Evolutionary conservation across 352 stramenopile genomes (phyloP).

Genomic region (Phytophthora boehmeriae): DNA sequence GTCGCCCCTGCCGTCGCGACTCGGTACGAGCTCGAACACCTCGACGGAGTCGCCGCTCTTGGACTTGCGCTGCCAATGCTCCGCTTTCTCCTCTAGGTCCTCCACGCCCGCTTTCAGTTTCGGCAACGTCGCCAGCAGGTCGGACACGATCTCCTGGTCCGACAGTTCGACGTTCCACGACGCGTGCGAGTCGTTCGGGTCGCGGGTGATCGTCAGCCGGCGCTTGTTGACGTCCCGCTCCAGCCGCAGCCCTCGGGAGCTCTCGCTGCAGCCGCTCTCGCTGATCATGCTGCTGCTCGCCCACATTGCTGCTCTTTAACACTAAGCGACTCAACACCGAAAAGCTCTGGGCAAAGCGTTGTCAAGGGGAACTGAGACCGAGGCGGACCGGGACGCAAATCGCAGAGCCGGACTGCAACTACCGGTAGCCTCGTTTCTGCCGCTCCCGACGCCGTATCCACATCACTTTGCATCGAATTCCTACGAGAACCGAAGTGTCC

Average conservation of each 20-base stretch:
- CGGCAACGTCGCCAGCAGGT: conserved; percentile 47
- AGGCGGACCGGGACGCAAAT: conserved; percentile 3
- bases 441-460: background rate
- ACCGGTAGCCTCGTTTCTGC: conserved; percentile 13
- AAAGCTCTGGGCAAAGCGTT: conserved; percentile 5
- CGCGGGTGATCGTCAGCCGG: conserved; percentile 30
- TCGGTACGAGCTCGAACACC: conserved; percentile 51
- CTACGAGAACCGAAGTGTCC: too few relatives aligned
- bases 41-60: conserved; percentile 55
- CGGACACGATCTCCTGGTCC: conserved; percentile 49
- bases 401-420: conserved; percentile 26
- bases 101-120: conserved; percentile 51
- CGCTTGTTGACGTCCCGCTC: conserved; percentile 24
- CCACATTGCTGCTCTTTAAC: conserved; percentile 25
- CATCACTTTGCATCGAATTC: conserved; percentile 5
- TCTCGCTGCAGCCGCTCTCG: conserved; percentile 33
- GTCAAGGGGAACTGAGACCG: conserved; percentile 26
- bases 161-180: conserved; percentile 32
- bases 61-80: conserved; percentile 49
- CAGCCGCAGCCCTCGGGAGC: conserved; percentile 28
- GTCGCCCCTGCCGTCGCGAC: conserved; percentile 32
- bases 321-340: conserved; percentile 11
- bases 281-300: conserved; percentile 41
- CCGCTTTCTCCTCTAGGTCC: conserved; percentile 32
- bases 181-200: conserved; percentile 11